Evolutionary conservation across 164 flowering plant species (phyloP), one percentile per base, ranked within the genome.

Genomic region (Vitis amurensis): DNA sequence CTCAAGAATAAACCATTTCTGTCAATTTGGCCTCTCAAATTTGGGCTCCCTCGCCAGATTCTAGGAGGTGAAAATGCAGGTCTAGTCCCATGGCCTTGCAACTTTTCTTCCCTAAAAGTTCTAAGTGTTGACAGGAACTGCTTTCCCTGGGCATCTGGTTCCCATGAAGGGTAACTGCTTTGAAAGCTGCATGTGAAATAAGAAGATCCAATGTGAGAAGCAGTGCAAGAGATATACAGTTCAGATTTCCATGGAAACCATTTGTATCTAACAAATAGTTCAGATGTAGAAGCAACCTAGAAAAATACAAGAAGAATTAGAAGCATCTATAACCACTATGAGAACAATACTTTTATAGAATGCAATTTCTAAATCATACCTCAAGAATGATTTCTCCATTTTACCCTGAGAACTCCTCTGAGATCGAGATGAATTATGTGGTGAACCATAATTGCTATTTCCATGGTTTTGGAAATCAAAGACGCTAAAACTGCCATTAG

Each of bases 381-480:
- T 92, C 78, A 93, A 81, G 73, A 96, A 89, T 51, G 99, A 96
- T 77, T 96, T 96, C 81, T 96, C 99, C 95, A 96, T 82, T 84
- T 96, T 96, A 70, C 99, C 99, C 59, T 96, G 99, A 69, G 95
- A 93, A 71, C 99, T 96, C 80, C 95, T 87, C 67, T 76, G 82
- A 9, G 52, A 8, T 9, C 79, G 86, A 27, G 83, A 62, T 50
- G 87, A 80, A 77, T 85, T 77, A 50, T 62, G 56, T 63, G 98
- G 97, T 37, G 99, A 92, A 13, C 84, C 98, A 82, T 93, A 96
- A 62, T 84, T 93, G 68, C 76, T 76, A 71, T 96, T 96, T 27
- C 99, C 99, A 79, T 96, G 98, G 44, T 69, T 84, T 70, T 84
- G 86, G 73, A 96, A 96, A 58, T 91, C 88, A 76, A 93, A 93